Evolutionary conservation across 2,329 filamentous ascomycete species (phyloP).

Genomic region (Paramyrothecium sp.): DNA sequence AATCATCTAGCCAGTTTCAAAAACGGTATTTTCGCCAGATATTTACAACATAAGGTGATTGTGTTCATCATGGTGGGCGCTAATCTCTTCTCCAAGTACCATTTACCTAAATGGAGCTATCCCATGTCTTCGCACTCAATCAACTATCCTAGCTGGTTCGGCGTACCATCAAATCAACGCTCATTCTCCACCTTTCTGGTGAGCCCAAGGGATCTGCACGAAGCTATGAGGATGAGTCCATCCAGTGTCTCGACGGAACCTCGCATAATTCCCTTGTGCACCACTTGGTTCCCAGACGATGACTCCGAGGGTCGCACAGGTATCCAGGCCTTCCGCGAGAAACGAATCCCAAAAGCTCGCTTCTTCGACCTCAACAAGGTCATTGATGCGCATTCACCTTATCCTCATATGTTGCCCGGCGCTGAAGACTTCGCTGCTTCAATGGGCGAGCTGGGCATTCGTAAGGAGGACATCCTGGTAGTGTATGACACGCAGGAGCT

Average conservation of each 20-base stretch:
- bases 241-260: slow-evolving; percentile 79
- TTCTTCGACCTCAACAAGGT: slow-evolving; percentile 97
- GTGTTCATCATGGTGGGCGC: background rate
- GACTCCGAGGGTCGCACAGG: slow-evolving; percentile 69
- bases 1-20: background rate
- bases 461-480: slow-evolving; percentile 83
- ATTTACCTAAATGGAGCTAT: background rate
- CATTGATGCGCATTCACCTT: slow-evolving; percentile 82
- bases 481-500: slow-evolving; percentile 91
- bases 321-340: slow-evolving; percentile 74
- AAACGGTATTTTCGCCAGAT: background rate
- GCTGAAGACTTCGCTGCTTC: slow-evolving; percentile 78
- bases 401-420: slow-evolving; percentile 93
- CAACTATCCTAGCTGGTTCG: background rate
- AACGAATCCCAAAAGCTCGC: slow-evolving; percentile 82
- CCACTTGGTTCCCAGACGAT: slow-evolving; percentile 95
- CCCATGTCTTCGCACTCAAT: background rate
- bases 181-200: slow-evolving; percentile 80
- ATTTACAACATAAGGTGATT: background rate
- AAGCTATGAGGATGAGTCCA: slow-evolving; percentile 78
- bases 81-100: background rate
- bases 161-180: slow-evolving; percentile 13
- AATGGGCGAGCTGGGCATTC: slow-evolving; percentile 86
- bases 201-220: slow-evolving; percentile 76
- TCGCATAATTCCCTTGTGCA: slow-evolving; percentile 84